A percentile compares a stretch with the other conserved stretches of the same genome.
Evolutionary conservation across 371 early-diverging fungal genomes (phyloP).

Genomic region (Coemansia sp.): DNA sequence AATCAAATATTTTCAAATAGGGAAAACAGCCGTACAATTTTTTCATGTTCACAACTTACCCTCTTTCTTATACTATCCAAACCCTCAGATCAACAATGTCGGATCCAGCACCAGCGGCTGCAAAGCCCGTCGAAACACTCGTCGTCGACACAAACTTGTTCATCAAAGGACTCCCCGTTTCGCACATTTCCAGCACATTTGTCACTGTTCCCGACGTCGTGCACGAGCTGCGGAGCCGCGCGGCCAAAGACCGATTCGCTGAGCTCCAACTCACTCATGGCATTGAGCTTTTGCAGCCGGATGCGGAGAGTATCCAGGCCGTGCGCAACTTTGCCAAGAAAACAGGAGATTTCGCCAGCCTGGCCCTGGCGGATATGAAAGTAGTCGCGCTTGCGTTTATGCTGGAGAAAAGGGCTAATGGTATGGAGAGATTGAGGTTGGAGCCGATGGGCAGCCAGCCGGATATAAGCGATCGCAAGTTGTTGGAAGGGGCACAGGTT

Average conservation of each 20-base stretch:
- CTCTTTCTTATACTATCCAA: too few species aligned
- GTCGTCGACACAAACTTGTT: conserved; percentile 74
- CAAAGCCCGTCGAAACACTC: conserved; percentile 50
- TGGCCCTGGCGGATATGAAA: conserved; percentile 84
- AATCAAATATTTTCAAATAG: too few species aligned
- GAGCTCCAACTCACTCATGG: conserved; percentile 61
- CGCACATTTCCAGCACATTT: conserved; percentile 68
- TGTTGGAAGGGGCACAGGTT: conserved; percentile 2
- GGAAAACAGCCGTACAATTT: too few species aligned
- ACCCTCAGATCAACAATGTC: neutral
- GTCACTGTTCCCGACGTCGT: conserved; percentile 89
- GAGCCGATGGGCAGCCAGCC: conserved; percentile 30
- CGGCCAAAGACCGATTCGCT: conserved; percentile 68
- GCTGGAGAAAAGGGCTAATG: conserved; percentile 69
- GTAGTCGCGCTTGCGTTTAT: conserved; percentile 87
- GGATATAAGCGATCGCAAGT: conserved; percentile 22
- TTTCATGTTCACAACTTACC: too few species aligned
- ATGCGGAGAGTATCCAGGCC: conserved; percentile 74
- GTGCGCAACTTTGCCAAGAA: conserved; percentile 84
- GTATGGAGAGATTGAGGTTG: conserved; percentile 18
- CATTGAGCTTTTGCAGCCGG: conserved; percentile 66
- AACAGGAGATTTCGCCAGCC: conserved; percentile 87
- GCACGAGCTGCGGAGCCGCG: conserved; percentile 78
- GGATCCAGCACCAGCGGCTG: conserved; percentile 5
- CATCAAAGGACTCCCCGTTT: conserved; percentile 56